A percentile compares a stretch with the other conserved stretches of the same genome.
phyloP scores from a whole-genome alignment of 106 monocot species.

The Vanilla planifolia region DNA sequence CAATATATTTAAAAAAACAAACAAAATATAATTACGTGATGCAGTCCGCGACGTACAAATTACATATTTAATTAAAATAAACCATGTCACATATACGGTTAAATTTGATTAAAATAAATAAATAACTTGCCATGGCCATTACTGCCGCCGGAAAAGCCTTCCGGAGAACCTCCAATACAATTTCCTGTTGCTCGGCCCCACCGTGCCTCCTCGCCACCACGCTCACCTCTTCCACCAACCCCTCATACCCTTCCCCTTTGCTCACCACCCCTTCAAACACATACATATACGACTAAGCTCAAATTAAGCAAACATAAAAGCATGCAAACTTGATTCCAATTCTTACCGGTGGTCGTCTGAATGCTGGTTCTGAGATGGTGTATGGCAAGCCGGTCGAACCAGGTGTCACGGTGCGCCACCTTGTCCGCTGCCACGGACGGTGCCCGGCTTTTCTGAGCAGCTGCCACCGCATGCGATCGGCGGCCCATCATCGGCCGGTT shows the following conservation, averaged over 20 bases:
- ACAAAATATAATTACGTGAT: too few relatives aligned
- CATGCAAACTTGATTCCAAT: neutral
- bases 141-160: slow-evolving; percentile 39
- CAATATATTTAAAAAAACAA: too few relatives aligned
- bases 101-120: neutral
- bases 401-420: slow-evolving; percentile 53
- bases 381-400: slow-evolving; percentile 75
- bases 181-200: slow-evolving; percentile 22
- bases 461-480: too few relatives aligned
- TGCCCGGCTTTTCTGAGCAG: too few relatives aligned
- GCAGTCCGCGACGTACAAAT: too few relatives aligned
- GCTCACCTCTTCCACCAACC: slow-evolving; percentile 36
- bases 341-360: slow-evolving; percentile 15
- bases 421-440: neutral
- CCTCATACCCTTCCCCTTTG: slow-evolving; percentile 45
- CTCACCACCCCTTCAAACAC: slow-evolving; percentile 25
- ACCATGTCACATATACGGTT: too few relatives aligned
- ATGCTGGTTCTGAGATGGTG: slow-evolving; percentile 42
- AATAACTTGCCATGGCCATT: slow-evolving; percentile 32
- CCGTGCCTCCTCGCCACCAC: slow-evolving; percentile 28
- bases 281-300: too few relatives aligned
- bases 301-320: neutral
- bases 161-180: slow-evolving; percentile 34
- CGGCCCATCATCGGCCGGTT: too few relatives aligned
- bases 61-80: too few relatives aligned